These are phyloP conservation scores for Aspergillus sp. DNA, from an alignment of 2,329 filamentous ascomycete genomes.

Conservation along the genomic window DNA sequence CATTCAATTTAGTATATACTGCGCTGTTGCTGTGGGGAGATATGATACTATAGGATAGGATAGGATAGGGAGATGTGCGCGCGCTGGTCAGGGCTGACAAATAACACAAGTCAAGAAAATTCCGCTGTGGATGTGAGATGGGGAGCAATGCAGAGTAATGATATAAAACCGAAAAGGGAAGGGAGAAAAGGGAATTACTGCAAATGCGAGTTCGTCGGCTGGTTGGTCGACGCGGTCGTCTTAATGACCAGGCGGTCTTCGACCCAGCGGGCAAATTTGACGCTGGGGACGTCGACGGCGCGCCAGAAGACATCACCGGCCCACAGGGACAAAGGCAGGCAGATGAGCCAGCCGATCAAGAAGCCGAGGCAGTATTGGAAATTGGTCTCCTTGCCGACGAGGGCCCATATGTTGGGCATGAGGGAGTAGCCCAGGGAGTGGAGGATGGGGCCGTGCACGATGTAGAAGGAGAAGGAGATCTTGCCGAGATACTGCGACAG, in stretches of 20 bases:
- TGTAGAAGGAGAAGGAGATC: conserved; percentile 49
- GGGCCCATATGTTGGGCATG: conserved; percentile 42
- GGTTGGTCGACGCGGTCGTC: conserved; percentile 5
- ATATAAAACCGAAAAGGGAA: neutral
- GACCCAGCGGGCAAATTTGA: conserved; percentile 52
- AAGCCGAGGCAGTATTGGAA: conserved; percentile 42
- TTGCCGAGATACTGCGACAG: conserved; percentile 48
- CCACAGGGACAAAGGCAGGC: conserved; percentile 50
- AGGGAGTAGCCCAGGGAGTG: conserved; percentile 45
- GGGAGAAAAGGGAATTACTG: conserved; percentile 6
- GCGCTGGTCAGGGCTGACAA: neutral
- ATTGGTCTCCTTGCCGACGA: conserved; percentile 40
- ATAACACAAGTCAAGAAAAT: neutral
- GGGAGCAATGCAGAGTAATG: conserved; percentile 1
- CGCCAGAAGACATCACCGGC: conserved; percentile 61
- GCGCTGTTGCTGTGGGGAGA: neutral
- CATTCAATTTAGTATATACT: neutral
- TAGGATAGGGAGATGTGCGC: no score
- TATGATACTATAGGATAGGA: no score
- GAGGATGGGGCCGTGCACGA: conserved; percentile 47
- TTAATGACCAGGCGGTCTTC: conserved; percentile 38
- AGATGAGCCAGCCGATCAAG: conserved; percentile 40
- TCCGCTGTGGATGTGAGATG: neutral
- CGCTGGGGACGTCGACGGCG: conserved; percentile 52
- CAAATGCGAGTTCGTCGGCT: conserved; percentile 2